Base-by-base conservation (phyloP, 768 basidiomycete genomes). In the Hypholoma fasciculare region DNA sequence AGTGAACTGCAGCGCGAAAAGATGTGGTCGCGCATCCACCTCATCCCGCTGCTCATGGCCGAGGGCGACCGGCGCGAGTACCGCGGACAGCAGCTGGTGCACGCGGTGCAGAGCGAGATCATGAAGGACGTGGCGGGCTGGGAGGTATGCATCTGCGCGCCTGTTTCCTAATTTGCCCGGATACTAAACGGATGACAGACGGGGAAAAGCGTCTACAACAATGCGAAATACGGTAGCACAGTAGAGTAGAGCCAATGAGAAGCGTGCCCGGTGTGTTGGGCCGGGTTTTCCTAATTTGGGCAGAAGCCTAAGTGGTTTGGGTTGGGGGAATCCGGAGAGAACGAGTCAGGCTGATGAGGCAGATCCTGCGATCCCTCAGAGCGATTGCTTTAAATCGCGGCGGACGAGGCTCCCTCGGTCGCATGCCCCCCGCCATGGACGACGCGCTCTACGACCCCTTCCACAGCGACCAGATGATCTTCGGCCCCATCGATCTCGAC, bases 1-100 rank as follows among this genome's bases (percentile, higher is more conserved):
- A 98, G 96, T 74, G 96, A 99, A 77, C 81, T 98, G 42, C 80
- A 90, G 71, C 84, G 96, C 62, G 96, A 99, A 78, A 89, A 90
- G 75, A 86, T 87, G 37, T 98, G 96, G 96, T 92, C 95, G 58
- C 86, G 96, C 62, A 94, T 99, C 69, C 88, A 98, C 77, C 83
- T 97, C 36, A 88, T 95, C 34, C 97, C 96, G 9, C 72, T 98
- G 57, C 81, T 99, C 47, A 80, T 96, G 65, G 96, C 96, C 39
- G 96, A 99, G 72, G 88, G 88, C 4, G 96, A 99, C 77, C 89
- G 97, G 55, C 94, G 96, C 71, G 79, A 82, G 56, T 94, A 92
- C 78, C 82, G 93, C 59, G 84, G 92, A 39, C 76, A 87, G 67
- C 83, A 87, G 68, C 94, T 92, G n/a, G 86, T 86, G 49, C 51